Evolutionary conservation across 805 yeast species (phyloP), one percentile per base, ranked within the genome.

Genomic region (Saccharomyces paradoxus): DNA sequence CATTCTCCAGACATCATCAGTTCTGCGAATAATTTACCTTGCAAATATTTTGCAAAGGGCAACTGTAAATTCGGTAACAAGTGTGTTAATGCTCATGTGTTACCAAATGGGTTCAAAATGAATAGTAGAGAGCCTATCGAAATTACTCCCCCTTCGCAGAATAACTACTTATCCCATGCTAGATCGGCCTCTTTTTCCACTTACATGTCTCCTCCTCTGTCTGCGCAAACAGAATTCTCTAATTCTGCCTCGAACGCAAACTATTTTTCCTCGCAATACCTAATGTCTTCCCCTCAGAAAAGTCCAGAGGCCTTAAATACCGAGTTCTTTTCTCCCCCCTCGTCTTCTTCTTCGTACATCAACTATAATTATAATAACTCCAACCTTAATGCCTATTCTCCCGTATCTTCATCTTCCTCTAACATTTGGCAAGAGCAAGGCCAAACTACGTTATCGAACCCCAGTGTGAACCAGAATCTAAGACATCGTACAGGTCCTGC

Each of bases 1-100:
- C 99, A 92, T 68, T 77, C 86, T 49, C 66, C 81, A 51, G 87
- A 84, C 53, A 75, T 79, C 4, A 37, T 37, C 22, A 67, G 77
- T n/a, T 71, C 69, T 9, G 70, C 69, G 7, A 77, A 77, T 50
- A 72, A 71, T 53, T 74, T 75, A 2, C 64, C 74, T 37, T 92
- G 99, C 77, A 91, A 90, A 75, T 92, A 91, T 71, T 92, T 89
- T 70, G 94, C 87, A 64, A 88, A 88, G 72, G 98, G 98, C n/a
- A 89, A 90, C 66, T 92, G 99, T 72, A 90, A 90, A 72, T 92
- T 92, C 70, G 99, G 99, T 3, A 75, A 81, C 51, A 91, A 90
- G 65, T 92, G 99, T 74, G 98, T 97, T 1, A 79, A 92, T 64
- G 96, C 96, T 6, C 99, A 92, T 71, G 79, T 87, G 55, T 72